Evolutionary conservation across 176 grass and related monocot species (phyloP).

Genomic region (Puya raimondii): DNA sequence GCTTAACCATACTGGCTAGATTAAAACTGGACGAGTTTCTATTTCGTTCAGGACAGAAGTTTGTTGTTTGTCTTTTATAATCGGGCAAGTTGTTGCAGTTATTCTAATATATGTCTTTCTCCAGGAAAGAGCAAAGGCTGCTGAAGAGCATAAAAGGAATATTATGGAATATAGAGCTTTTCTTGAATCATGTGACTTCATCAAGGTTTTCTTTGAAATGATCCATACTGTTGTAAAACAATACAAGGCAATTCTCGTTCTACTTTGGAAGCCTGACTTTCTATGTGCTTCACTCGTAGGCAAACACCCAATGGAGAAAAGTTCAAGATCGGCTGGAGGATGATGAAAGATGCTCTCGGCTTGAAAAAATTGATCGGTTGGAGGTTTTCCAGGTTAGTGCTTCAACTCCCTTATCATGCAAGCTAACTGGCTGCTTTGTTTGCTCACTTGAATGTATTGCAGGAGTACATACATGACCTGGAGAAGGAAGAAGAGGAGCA

Average conservation of each 20-base stretch:
- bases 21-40: not conserved
- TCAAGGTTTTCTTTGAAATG: conserved; percentile 54
- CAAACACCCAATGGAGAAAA: conserved; percentile 83
- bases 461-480: conserved; percentile 76
- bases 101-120: conserved; percentile 9
- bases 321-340: conserved; percentile 82
- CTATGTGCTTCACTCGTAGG: conserved; percentile 28
- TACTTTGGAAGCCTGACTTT: not conserved
- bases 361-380: conserved; percentile 84
- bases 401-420: not conserved
- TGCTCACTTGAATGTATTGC: conserved; percentile 17
- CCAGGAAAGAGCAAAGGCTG: conserved; percentile 89
- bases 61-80: too few species aligned
- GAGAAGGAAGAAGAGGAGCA: conserved; percentile 87
- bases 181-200: conserved; percentile 95
- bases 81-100: not conserved
- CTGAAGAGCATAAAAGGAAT: conserved; percentile 68
- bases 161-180: conserved; percentile 70
- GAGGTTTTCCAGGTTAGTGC: conserved; percentile 81
- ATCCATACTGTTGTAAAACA: not conserved
- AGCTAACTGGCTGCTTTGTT: not conserved
- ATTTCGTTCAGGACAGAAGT: not conserved
- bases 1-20: too few species aligned
- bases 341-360: conserved; percentile 74
- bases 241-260: not conserved